A percentile compares a stretch with the other conserved stretches of the same genome.
Conservation (phyloP, 108 stramenopile species). For the Discostella pseudostelligera region DNA sequence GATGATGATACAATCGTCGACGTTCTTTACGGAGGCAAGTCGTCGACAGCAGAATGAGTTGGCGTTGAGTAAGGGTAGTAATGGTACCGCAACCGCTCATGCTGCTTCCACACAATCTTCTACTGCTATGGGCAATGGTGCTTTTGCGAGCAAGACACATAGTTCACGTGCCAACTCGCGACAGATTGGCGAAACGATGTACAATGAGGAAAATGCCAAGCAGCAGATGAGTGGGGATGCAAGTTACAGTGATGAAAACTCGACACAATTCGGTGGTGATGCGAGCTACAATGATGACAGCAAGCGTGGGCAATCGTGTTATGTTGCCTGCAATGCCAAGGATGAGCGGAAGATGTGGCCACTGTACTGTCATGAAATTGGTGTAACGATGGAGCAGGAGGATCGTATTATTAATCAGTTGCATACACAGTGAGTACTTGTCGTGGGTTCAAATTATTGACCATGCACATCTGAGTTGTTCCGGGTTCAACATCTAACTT, state of each 20-base stretch:
- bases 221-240: slow-evolving; percentile 8
- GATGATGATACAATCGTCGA: slow-evolving; percentile 58
- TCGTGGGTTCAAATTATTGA: background rate
- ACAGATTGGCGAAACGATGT: slow-evolving; percentile 79
- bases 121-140: too few relatives aligned
- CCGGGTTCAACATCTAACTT: too few relatives aligned
- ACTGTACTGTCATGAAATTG: slow-evolving; percentile 74
- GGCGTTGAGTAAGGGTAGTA: slow-evolving; percentile 15
- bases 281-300: slow-evolving; percentile 53
- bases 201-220: slow-evolving; percentile 41
- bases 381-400: slow-evolving; percentile 86
- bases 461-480: background rate
- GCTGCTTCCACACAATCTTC: too few relatives aligned
- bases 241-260: background rate
- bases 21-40: slow-evolving; percentile 61
- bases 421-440: slow-evolving; percentile 43
- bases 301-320: slow-evolving; percentile 8
- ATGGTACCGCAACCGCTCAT: slow-evolving; percentile 13
- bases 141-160: slow-evolving; percentile 15
- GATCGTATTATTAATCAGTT: slow-evolving; percentile 60
- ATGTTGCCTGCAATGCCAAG: slow-evolving; percentile 30
- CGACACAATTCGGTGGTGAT: slow-evolving; percentile 47
- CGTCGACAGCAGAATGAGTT: slow-evolving; percentile 29
- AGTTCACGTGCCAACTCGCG: slow-evolving; percentile 76
- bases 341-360: slow-evolving; percentile 77